A percentile compares a stretch with the other conserved stretches of the same genome.
Evolutionary conservation across 2,329 filamentous ascomycete genomes (phyloP).

Genomic region (Alternaria solani): DNA sequence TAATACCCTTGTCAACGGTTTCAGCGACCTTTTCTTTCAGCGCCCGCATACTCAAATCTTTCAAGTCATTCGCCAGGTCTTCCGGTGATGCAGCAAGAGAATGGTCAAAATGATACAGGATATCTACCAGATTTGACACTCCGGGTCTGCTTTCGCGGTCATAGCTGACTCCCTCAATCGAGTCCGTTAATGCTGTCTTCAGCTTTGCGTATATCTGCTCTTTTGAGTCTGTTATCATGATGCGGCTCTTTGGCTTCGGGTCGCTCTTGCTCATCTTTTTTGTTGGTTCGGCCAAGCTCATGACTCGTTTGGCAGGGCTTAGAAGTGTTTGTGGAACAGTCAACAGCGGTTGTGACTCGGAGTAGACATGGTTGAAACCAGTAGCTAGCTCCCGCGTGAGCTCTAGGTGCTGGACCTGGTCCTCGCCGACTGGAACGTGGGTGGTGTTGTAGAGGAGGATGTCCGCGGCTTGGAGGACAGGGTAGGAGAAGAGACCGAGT

Average conservation of each 20-base stretch:
- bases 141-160: slow-evolving; percentile 75
- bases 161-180: slow-evolving; percentile 71
- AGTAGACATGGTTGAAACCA: slow-evolving; percentile 87
- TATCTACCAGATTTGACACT: slow-evolving; percentile 84
- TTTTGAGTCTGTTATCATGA: slow-evolving; percentile 78
- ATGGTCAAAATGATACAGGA: slow-evolving; percentile 74
- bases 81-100: slow-evolving; percentile 48
- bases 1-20: slow-evolving; percentile 63
- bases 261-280: slow-evolving; percentile 97
- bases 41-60: slow-evolving; percentile 59
- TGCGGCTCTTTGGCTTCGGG: slow-evolving; percentile 73
- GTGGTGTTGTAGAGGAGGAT: slow-evolving; percentile 86
- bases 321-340: slow-evolving; percentile 40
- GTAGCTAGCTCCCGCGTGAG: slow-evolving; percentile 86
- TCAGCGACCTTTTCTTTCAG: slow-evolving; percentile 72
- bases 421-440: slow-evolving; percentile 95
- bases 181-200: slow-evolving; percentile 79
- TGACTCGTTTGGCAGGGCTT: slow-evolving; percentile 78
- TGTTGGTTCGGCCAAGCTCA: slow-evolving; percentile 81
- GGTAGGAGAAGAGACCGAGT: slow-evolving; percentile 93
- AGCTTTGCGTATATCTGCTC: slow-evolving; percentile 74
- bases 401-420: slow-evolving; percentile 93
- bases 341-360: slow-evolving; percentile 28
- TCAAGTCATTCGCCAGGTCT: slow-evolving; percentile 58
- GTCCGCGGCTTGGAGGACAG: slow-evolving; percentile 93